These are phyloP conservation scores for Monosporascus sp. DNA, from an alignment of 2,329 filamentous ascomycete species.

Conservation along the genomic window DNA sequence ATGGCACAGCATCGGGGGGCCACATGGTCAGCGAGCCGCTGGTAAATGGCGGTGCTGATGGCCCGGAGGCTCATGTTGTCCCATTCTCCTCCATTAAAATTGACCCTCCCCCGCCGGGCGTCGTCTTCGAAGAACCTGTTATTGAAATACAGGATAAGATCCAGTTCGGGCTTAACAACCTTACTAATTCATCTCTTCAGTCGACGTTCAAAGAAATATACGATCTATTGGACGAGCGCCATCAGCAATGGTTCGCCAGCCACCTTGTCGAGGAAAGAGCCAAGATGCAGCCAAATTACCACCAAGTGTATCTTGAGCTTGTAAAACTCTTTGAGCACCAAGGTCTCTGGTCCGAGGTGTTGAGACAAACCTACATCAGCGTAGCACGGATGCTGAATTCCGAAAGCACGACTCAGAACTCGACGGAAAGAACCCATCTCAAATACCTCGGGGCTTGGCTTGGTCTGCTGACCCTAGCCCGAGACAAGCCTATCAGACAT, in stretches of 20 bases:
- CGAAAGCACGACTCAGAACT: conserved; percentile 76
- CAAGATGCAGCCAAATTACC: conserved; percentile 96
- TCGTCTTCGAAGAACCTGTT: conserved; percentile 73
- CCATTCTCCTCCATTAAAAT: conserved; percentile 76
- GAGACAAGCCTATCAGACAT: conserved; percentile 92
- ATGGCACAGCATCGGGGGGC: conserved; percentile 37
- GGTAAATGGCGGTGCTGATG: conserved; percentile 67
- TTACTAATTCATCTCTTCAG: conserved; percentile 82
- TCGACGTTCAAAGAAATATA: conserved; percentile 78
- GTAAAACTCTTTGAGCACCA: conserved; percentile 77
- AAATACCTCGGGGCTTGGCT: conserved; percentile 95
- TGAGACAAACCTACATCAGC: conserved; percentile 87
- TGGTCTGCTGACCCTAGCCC: conserved; percentile 84
- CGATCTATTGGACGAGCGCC: conserved; percentile 69
- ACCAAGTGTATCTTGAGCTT: conserved; percentile 85
- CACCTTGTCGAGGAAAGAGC: conserved; percentile 94
- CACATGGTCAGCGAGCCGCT: conserved; percentile 43
- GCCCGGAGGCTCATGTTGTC: conserved; percentile 58
- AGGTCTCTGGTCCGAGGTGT: conserved; percentile 77
- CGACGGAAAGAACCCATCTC: conserved; percentile 77
- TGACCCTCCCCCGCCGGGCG: conserved; percentile 58
- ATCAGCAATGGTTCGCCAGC: conserved; percentile 94
- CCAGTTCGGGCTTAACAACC: conserved; percentile 92
- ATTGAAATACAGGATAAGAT: conserved; percentile 88
- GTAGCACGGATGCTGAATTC: conserved; percentile 84